Evolutionary conservation across 179 eudicot genomes (phyloP).

Genomic region (Silene noctiflora): DNA sequence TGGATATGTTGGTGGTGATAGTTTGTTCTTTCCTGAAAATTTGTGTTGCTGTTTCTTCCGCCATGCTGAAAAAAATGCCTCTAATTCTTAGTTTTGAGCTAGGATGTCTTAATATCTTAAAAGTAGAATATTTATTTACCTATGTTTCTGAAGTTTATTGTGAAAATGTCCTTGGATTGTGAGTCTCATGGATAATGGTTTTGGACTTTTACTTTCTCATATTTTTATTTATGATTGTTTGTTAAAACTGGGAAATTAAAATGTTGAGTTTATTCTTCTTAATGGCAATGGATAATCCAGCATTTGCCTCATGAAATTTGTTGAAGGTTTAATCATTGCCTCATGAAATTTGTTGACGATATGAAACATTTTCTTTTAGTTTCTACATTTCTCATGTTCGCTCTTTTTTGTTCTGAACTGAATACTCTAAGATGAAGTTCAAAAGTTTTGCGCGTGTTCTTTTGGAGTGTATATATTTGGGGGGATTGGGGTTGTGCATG

Average conservation of each 20-base stretch:
- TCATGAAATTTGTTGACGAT: background rate
- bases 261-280: background rate
- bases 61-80: background rate
- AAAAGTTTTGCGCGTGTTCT: background rate
- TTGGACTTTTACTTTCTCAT: background rate
- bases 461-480: background rate
- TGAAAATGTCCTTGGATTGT: background rate
- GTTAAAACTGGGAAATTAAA: background rate
- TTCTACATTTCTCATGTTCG: background rate
- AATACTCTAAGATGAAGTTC: background rate
- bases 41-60: background rate
- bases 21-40: background rate
- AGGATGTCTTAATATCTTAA: background rate
- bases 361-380: background rate
- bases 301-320: background rate
- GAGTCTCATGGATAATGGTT: background rate
- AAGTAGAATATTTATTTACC: background rate
- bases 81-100: conserved; percentile 1
- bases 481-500: background rate
- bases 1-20: background rate
- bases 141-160: conserved; percentile 3
- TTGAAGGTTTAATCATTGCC: background rate
- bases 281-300: background rate
- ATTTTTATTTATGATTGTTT: background rate
- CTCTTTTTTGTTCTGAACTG: background rate